Base-by-base conservation (phyloP, 495 filamentous ascomycete species). In the Hypoxylon intermedium region DNA sequence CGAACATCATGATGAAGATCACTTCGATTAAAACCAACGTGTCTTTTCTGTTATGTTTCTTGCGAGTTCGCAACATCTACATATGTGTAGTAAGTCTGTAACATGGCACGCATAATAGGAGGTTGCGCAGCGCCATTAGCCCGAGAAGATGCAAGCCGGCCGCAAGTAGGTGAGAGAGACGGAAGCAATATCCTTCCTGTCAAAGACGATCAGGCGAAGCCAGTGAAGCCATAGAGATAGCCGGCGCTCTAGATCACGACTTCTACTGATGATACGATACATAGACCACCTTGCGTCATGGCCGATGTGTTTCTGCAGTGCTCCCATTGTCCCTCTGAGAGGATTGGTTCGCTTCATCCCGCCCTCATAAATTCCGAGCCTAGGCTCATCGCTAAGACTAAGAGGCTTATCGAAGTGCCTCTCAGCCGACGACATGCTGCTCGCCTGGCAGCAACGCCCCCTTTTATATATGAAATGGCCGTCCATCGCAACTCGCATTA, bases 341-440 rank as follows among this genome's bases (percentile, higher is more conserved):
- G 43, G 53, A 58, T 58, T 58, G 60, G 48, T 19, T 54, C 28
- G 60, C 42, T 31, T 64, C 33, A 33, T 49, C 52, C 53, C 49
- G 43, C 11, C 7, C 24, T 53, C 43, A 49, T 50, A 48, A 54
- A 51, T 50, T n/a, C 45, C 31, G 19, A 56, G 40, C 47, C 34
- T 15, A 51, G 16, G 34, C 26, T 52, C 41, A 42, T 63, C 33
- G 47, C 52, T 15, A 15, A 18, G 20, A 41, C 52, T 15, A 15
- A 18, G 20, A 37, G 37, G 18, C 28, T 50, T 55, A 62, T 55
- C 45, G 45, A 30, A 20, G 21, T 38, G 44, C 41, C 37, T 37
- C 34, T 34, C 33, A 19, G 21, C 40, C 37, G 46, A 19, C 46
- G 40, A 51, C 16, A 31, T 33, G 23, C 37, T 21, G 41, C 45